Evolutionary conservation across 768 basidiomycete species (phyloP).

Genomic region (Boletus sp.): DNA sequence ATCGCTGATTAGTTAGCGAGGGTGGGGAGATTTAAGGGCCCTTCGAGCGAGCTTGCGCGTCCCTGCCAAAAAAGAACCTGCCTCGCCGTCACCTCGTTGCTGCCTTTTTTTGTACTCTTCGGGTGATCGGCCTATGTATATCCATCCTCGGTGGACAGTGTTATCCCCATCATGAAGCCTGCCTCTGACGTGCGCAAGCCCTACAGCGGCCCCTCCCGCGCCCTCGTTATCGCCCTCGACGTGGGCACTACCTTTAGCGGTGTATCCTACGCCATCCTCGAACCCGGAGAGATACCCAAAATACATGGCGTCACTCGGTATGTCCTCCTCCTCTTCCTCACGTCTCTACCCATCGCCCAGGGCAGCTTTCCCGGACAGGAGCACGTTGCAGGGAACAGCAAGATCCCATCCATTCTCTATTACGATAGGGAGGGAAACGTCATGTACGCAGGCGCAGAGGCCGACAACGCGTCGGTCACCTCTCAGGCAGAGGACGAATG

Average conservation of each 20-base stretch:
- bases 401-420: constrained; percentile 77
- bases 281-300: constrained; percentile 78
- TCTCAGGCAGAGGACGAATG: constrained; percentile 74
- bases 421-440: constrained; percentile 66
- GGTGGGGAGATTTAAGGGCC: too few species aligned
- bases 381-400: constrained; percentile 81
- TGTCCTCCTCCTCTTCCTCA: constrained; percentile 7
- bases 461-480: constrained; percentile 54
- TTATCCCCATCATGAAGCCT: constrained; percentile 34
- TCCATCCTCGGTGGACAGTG: not conserved
- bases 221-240: constrained; percentile 77
- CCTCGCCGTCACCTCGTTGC: constrained; percentile 16
- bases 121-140: not conserved
- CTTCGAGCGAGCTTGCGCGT: constrained; percentile 19
- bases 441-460: constrained; percentile 76
- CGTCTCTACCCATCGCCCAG: constrained; percentile 15
- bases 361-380: constrained; percentile 79
- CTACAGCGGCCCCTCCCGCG: constrained; percentile 59
- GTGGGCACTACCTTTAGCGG: constrained; percentile 84
- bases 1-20: constrained; percentile 32
- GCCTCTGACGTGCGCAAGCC: constrained; percentile 70
- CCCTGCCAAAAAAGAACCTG: not conserved
- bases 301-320: constrained; percentile 80
- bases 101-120: constrained; percentile 2
- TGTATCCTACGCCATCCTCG: constrained; percentile 80